Evolutionary conservation across 352 stramenopile genomes (phyloP), one percentile per base, ranked within the genome.

Genomic region (Phytophthora syringae): DNA sequence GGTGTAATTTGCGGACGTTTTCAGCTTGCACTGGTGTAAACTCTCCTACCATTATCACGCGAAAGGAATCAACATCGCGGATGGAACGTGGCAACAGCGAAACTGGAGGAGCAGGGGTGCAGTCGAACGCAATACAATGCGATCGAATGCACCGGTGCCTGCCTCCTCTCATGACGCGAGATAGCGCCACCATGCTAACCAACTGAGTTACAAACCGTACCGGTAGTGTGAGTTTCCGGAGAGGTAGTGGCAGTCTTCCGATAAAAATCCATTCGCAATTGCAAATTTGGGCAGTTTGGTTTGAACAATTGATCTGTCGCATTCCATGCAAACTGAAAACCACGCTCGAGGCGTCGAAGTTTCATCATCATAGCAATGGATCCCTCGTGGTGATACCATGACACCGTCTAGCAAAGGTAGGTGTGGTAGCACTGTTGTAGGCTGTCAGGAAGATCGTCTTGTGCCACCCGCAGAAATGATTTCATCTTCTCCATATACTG

Each of bases 161-260:
- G 9, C 32, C 32, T 3, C 32, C 32, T 3, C 32, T 6, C 32
- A 37, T 37, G 2, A 37, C 32, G 32, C 32, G 32, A 3, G 32
- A 16, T 16, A 37, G 10, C 5, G 32, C 32, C 10, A 37, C 32
- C 2, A 37, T 15, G 9, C 32, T 37, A 11, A 13, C 16, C 1
- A 61, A 25, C 30, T 62, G 54, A 4, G 43, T 62, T 30, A 62
- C 54, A 0, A 54, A 10, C 10, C 43, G 28, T 20, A 54, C 43
- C 7, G 43, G 54, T 9, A 32, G 27, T 32, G 27, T 32, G 11
- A 37, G 6, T 15, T 10, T 37, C 32, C 3, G 28, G 45, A n/a
- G n/a, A n/a, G n/a, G n/a, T n/a, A n/a, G n/a, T n/a, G n/a, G n/a
- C n/a, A n/a, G n/a, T 16, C 45, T 21, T 16, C 45, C 45, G n/a